Base-by-base conservation (phyloP, 2,329 filamentous ascomycete species). In the Camillea tinctor region DNA sequence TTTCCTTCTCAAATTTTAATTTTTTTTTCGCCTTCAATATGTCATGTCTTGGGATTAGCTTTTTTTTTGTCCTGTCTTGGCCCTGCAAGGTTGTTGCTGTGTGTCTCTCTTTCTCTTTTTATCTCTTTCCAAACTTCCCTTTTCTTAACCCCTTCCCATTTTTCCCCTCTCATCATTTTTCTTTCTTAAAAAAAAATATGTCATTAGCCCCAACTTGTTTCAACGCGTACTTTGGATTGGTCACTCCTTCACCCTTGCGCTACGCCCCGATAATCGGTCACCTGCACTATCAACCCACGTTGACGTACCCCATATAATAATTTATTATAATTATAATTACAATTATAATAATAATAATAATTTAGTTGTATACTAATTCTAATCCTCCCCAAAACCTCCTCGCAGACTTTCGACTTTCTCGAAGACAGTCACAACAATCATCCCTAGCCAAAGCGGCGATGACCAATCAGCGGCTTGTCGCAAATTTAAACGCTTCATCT, bases 391-490 rank as follows among this genome's bases (percentile, higher is more conserved):
- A 57, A n/a, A n/a, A n/a, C n/a, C 51, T 56, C 44, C 58, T 55
- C 54, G 59, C 60, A 73, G 71, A 70, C 62, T 66, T 64, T 55
- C 68, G 66, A 65, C 62, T 63, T 48, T 59, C 63, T 24, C 67
- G 67, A 50, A 69, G 65, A 66, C 70, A 70, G 65, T 67, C 69
- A 13, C 68, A 69, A 61, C 68, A 70, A 48, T 69, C 69, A 50
- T 68, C 67, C 50, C 68, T 71, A 57, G 70, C 71, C 60, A 69
- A 66, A 68, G 63, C 66, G 68, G 72, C 71, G 64, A 74, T 74
- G 72, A 70, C 66, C 65, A 73, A 73, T 65, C 71, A 69, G 63
- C 63, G 65, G 54, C 63, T 65, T 52, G 65, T 64, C 61, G 67
- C 62, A 50, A 64, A 56, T 57, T 56, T 62, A 19, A 64, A 63